These are phyloP conservation scores for Solanum gandarillasii DNA, from an alignment of 257 asterid genomes.

Conservation along the genomic window DNA sequence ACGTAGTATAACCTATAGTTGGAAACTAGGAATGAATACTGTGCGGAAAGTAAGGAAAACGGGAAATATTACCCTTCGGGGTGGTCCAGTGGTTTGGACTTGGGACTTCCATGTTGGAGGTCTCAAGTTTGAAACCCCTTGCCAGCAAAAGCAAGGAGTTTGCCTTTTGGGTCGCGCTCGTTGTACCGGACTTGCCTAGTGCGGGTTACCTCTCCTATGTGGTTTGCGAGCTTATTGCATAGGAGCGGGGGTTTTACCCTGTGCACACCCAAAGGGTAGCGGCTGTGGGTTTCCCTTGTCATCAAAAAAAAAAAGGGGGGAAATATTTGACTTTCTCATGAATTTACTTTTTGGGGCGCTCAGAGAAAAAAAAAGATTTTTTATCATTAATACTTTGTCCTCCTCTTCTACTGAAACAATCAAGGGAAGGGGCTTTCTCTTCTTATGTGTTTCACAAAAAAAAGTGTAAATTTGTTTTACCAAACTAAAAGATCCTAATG, in stretches of 20 bases:
- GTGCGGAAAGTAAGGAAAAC: background rate
- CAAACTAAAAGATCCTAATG: background rate
- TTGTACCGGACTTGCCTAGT: too few species aligned
- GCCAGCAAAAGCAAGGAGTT: too few species aligned
- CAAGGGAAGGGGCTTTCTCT: background rate
- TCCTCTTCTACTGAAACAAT: background rate
- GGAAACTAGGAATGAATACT: background rate
- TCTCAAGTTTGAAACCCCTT: too few species aligned
- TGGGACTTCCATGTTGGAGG: too few species aligned
- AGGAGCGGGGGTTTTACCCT: too few species aligned
- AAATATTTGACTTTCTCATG: background rate
- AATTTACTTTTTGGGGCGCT: background rate
- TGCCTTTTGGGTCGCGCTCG: too few species aligned
- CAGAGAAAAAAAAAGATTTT: background rate
- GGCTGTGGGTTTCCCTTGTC: too few species aligned
- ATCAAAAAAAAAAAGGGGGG: background rate
- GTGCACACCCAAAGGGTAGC: too few species aligned
- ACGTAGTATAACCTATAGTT: background rate
- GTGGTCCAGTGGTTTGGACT: too few species aligned
- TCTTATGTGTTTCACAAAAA: background rate
- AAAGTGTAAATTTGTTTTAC: background rate
- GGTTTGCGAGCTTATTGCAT: too few species aligned
- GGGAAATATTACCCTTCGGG: background rate
- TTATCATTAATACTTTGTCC: background rate
- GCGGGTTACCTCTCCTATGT: too few species aligned